phyloP scores from a whole-genome alignment of 305 asterid species.

The Fraxinus xanthoxyloides region DNA sequence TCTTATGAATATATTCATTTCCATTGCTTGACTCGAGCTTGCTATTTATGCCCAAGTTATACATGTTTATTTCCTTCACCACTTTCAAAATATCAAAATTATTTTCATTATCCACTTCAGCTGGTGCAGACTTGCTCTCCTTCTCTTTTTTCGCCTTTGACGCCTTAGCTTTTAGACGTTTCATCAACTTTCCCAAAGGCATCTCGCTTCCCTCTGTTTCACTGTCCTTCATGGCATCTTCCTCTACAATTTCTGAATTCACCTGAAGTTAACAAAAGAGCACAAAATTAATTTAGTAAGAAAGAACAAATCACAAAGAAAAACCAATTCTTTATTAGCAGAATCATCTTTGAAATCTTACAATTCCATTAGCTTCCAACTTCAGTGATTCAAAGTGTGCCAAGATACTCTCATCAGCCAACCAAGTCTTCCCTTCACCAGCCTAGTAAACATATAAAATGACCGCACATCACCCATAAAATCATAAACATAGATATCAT shows the following conservation, averaged over 20 bases:
- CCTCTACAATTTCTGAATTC: constrained; percentile 54
- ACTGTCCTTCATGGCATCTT: constrained; percentile 78
- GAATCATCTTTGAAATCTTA: constrained; percentile 35
- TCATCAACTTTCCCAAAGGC: constrained; percentile 87
- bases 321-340: constrained; percentile 5
- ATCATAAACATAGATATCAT: constrained; percentile 12
- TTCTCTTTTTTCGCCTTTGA: constrained; percentile 74
- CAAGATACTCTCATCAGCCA: constrained; percentile 76
- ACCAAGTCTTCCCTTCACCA: constrained; percentile 74
- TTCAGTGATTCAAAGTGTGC: constrained; percentile 77
- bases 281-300: constrained; percentile 25
- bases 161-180: constrained; percentile 80
- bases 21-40: constrained; percentile 76
- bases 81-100: constrained; percentile 77
- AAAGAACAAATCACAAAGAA: constrained; percentile 8
- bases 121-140: constrained; percentile 48
- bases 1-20: constrained; percentile 43
- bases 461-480: not conserved
- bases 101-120: constrained; percentile 44
- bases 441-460: constrained; percentile 37
- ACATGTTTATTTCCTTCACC: constrained; percentile 83
- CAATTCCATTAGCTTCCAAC: constrained; percentile 73
- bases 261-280: constrained; percentile 47
- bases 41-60: constrained; percentile 45
- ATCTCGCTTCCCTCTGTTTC: constrained; percentile 92